These are phyloP conservation scores for Pleoardoris graminearum DNA, from an alignment of 2,329 filamentous ascomycete genomes.

Conservation along the genomic window DNA sequence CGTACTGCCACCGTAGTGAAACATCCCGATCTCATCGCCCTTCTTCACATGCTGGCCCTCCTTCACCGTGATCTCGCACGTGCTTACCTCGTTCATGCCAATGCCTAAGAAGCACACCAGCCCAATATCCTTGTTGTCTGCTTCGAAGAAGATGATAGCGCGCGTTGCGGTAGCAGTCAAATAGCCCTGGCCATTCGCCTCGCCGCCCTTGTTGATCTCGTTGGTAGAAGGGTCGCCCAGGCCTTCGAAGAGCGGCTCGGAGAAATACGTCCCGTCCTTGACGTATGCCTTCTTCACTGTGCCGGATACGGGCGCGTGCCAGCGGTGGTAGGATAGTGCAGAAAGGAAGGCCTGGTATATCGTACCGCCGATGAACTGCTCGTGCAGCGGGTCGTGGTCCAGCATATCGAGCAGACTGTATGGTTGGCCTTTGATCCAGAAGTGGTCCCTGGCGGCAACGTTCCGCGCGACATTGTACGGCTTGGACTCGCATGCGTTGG, in stretches of 20 bases:
- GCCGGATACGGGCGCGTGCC: constrained; percentile 70
- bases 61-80: constrained; percentile 70
- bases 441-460: constrained; percentile 61
- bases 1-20: constrained; percentile 76
- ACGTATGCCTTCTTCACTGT: constrained; percentile 62
- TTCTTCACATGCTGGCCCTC: constrained; percentile 68
- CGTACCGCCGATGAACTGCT: constrained; percentile 64
- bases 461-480: constrained; percentile 57
- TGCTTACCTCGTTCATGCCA: constrained; percentile 77
- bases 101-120: constrained; percentile 71
- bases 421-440: constrained; percentile 71
- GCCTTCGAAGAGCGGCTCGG: constrained; percentile 60
- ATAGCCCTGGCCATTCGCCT: constrained; percentile 65
- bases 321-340: constrained; percentile 70
- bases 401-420: constrained; percentile 70
- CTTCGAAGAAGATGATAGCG: constrained; percentile 70
- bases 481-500: constrained; percentile 67
- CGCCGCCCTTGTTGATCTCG: constrained; percentile 39
- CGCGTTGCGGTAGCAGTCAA: constrained; percentile 69
- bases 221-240: constrained; percentile 50
- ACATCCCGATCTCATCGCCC: constrained; percentile 75
- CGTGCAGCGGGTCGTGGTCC: constrained; percentile 56
- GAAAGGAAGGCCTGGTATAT: constrained; percentile 73
- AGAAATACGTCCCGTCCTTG: constrained; percentile 69
- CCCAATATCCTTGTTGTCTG: constrained; percentile 68